Evolutionary conservation across 768 basidiomycete species (phyloP).

Genomic region (Hemileccinum rubropunctum): DNA sequence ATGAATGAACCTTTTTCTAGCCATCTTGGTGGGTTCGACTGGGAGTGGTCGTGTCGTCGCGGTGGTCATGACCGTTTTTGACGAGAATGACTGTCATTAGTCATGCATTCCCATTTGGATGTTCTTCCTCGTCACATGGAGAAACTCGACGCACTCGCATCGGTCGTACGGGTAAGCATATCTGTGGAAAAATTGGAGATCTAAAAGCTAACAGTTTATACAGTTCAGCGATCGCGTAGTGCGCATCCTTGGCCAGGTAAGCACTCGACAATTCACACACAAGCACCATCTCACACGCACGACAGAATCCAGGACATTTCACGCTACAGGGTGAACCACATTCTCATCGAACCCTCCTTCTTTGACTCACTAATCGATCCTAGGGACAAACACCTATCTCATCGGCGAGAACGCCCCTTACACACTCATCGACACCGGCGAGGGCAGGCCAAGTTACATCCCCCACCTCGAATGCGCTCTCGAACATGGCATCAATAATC

Average conservation of each 20-base stretch:
- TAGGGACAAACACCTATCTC: constrained; percentile 90
- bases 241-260: constrained; percentile 74
- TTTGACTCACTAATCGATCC: not conserved
- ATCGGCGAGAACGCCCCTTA: constrained; percentile 68
- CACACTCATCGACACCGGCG: constrained; percentile 80
- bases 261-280: not conserved
- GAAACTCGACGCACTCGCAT: constrained; percentile 48
- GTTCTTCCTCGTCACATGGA: constrained; percentile 38
- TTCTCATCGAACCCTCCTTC: not conserved
- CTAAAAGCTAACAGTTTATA: not conserved
- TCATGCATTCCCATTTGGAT: constrained; percentile 8
- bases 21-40: constrained; percentile 23
- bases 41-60: no score
- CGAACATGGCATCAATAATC: constrained; percentile 33
- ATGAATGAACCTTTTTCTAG: constrained; percentile 41
- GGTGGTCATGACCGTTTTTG: no score
- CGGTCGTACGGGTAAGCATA: constrained; percentile 49
- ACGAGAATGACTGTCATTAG: not conserved
- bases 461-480: constrained; percentile 64
- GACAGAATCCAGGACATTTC: constrained; percentile 84
- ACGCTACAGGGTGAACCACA: constrained; percentile 69
- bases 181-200: not conserved
- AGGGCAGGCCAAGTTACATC: constrained; percentile 67
- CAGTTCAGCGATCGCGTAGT: constrained; percentile 70
- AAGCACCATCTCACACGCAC: not conserved